These are phyloP conservation scores for Globisporangium ultimum DNA, from an alignment of 352 stramenopile genomes.

Conservation along the genomic window DNA sequence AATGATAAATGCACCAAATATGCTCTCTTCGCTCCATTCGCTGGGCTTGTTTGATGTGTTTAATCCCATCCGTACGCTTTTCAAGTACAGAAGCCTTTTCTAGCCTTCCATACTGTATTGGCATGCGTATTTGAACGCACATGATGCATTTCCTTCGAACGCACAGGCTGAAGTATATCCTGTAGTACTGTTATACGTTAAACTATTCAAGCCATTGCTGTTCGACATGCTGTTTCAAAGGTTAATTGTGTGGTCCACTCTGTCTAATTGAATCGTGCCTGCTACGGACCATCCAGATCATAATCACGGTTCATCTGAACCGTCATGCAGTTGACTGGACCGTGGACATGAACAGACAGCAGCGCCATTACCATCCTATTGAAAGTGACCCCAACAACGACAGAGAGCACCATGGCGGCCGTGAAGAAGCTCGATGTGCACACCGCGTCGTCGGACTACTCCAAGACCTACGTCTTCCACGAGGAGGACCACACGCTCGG, in stretches of 20 bases:
- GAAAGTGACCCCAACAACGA: conserved; percentile 1
- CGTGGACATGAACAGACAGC: conserved; percentile 7
- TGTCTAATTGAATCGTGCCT: not conserved
- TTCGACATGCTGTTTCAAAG: not conserved
- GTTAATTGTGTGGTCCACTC: not conserved
- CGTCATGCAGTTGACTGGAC: conserved; percentile 7
- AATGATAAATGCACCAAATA: too few relatives aligned
- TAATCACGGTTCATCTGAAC: not conserved
- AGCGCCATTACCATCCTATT: not conserved
- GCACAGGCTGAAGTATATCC: too few relatives aligned
- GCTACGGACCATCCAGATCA: not conserved
- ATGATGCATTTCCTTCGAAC: too few relatives aligned
- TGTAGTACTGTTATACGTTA: too few relatives aligned
- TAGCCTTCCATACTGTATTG: too few relatives aligned
- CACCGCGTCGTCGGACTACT: conserved; percentile 73
- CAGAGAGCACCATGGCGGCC: conserved; percentile 16
- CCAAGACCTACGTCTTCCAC: conserved; percentile 87
- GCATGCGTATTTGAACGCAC: too few relatives aligned
- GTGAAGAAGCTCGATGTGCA: conserved; percentile 83
- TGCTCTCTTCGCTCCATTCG: too few relatives aligned
- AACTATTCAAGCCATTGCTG: too few relatives aligned
- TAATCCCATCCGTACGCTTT: too few relatives aligned
- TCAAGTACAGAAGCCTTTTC: too few relatives aligned
- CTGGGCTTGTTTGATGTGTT: too few relatives aligned
- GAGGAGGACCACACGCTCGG: conserved; percentile 90